Percentiles rank a stretch among this genome's conserved stretches.
phyloP scores from a whole-genome alignment of 73 alveolate species.

The Uronychia setigera region DNA sequence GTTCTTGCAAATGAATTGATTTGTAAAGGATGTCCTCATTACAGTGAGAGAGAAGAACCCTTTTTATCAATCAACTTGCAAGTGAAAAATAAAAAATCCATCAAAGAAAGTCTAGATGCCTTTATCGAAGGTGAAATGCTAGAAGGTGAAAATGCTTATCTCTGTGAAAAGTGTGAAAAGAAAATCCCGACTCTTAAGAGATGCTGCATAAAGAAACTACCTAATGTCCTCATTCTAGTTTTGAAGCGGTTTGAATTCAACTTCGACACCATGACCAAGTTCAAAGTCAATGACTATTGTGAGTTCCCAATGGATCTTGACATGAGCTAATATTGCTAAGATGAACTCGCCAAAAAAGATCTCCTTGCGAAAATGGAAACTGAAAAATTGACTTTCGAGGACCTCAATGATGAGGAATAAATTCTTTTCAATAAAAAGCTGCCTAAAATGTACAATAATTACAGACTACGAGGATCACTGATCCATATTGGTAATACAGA shows the following conservation, averaged over 20 bases:
- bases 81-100: slow-evolving; percentile 76
- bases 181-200: slow-evolving; percentile 91
- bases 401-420: slow-evolving; percentile 39
- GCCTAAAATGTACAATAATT: slow-evolving; percentile 84
- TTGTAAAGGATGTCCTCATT: slow-evolving; percentile 85
- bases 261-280: slow-evolving; percentile 90
- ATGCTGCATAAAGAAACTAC: slow-evolving; percentile 87
- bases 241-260: slow-evolving; percentile 94
- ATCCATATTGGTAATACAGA: slow-evolving; percentile 96
- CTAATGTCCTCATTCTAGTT: slow-evolving; percentile 86
- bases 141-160: slow-evolving; percentile 96
- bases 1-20: slow-evolving; percentile 76
- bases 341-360: slow-evolving; percentile 33
- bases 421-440: slow-evolving; percentile 15
- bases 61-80: slow-evolving; percentile 85
- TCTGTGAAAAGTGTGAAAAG: slow-evolving; percentile 96
- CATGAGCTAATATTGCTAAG: slow-evolving; percentile 77
- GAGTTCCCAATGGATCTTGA: slow-evolving; percentile 90
- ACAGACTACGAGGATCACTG: slow-evolving; percentile 85
- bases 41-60: slow-evolving; percentile 86
- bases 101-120: slow-evolving; percentile 76
- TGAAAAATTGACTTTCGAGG: slow-evolving; percentile 47
- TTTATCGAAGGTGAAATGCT: slow-evolving; percentile 93
- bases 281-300: slow-evolving; percentile 92
- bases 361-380: slow-evolving; percentile 49